Evolutionary conservation across 352 stramenopile genomes (phyloP).

Genomic region (Aphanomyces invadans): DNA sequence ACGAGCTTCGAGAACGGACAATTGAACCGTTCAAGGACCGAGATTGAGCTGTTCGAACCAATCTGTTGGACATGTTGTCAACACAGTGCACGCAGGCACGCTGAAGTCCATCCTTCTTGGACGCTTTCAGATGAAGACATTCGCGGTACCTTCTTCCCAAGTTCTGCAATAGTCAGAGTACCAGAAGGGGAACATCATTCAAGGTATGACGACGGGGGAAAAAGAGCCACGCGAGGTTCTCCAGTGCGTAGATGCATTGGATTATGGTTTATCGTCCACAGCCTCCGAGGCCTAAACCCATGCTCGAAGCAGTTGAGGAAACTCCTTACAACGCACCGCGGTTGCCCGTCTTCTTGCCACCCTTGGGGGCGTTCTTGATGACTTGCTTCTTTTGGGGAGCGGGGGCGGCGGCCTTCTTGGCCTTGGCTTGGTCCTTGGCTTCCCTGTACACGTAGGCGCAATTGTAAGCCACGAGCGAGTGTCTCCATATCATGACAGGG

Average conservation of each 20-base stretch:
- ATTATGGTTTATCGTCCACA: slow-evolving; percentile 24
- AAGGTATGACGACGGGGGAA: not conserved
- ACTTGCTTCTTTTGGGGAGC: slow-evolving; percentile 33
- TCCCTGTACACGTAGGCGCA: too few species aligned
- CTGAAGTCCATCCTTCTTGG: too few species aligned
- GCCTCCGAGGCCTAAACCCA: slow-evolving; percentile 18
- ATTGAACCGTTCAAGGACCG: too few species aligned
- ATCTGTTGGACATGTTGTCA: too few species aligned
- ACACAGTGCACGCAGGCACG: too few species aligned
- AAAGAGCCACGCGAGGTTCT: not conserved
- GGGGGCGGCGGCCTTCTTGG: slow-evolving; percentile 66
- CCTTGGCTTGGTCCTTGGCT: slow-evolving; percentile 84
- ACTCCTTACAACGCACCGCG: slow-evolving; percentile 75
- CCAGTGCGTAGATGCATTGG: slow-evolving; percentile 20
- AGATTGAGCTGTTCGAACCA: too few species aligned
- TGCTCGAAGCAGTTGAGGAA: not conserved
- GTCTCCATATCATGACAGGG: slow-evolving; percentile 17
- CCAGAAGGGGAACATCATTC: not conserved
- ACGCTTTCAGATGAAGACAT: too few species aligned
- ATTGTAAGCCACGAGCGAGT: not conserved
- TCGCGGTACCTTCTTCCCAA: too few species aligned
- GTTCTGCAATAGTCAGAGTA: too few species aligned
- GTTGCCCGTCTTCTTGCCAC: slow-evolving; percentile 84
- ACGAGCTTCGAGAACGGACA: too few species aligned
- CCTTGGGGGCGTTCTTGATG: slow-evolving; percentile 51